phyloP scores from a whole-genome alignment of 1,284 basidiomycete species.

The Clitocybe nebularis region DNA sequence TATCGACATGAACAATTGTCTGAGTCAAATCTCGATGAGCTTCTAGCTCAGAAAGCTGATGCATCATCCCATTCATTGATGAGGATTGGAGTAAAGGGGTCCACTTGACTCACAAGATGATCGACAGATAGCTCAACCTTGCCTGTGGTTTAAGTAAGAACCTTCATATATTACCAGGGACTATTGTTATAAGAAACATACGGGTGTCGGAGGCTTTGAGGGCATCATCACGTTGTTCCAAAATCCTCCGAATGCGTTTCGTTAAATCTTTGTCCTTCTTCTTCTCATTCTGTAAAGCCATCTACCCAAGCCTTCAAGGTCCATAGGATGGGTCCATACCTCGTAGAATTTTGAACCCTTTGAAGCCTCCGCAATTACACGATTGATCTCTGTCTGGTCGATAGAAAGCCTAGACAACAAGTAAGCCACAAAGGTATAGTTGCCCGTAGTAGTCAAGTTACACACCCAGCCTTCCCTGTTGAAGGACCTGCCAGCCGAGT shows the following conservation, averaged over 20 bases:
- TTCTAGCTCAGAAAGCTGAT: slow-evolving; percentile 75
- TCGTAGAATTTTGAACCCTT: slow-evolving; percentile 85
- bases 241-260: slow-evolving; percentile 61
- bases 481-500: slow-evolving; percentile 75
- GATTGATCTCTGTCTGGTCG: slow-evolving; percentile 78
- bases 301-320: background rate
- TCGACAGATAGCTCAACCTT: slow-evolving; percentile 54
- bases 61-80: no score
- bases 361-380: slow-evolving; percentile 75
- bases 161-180: no score
- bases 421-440: no score
- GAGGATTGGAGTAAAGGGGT: no score
- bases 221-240: slow-evolving; percentile 62
- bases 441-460: background rate
- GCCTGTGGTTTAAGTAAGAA: no score
- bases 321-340: slow-evolving; percentile 31
- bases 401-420: slow-evolving; percentile 64
- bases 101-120: slow-evolving; percentile 38
- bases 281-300: slow-evolving; percentile 67
- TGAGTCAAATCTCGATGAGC: slow-evolving; percentile 76
- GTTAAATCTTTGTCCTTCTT: slow-evolving; percentile 79
- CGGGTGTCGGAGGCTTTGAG: slow-evolving; percentile 55
- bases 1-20: slow-evolving; percentile 83
- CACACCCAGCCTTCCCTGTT: slow-evolving; percentile 72
- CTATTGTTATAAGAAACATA: slow-evolving; percentile 20